Conservation (phyloP, 352 stramenopile genomes). For the Thalassiosira livingstoniorum region DNA sequence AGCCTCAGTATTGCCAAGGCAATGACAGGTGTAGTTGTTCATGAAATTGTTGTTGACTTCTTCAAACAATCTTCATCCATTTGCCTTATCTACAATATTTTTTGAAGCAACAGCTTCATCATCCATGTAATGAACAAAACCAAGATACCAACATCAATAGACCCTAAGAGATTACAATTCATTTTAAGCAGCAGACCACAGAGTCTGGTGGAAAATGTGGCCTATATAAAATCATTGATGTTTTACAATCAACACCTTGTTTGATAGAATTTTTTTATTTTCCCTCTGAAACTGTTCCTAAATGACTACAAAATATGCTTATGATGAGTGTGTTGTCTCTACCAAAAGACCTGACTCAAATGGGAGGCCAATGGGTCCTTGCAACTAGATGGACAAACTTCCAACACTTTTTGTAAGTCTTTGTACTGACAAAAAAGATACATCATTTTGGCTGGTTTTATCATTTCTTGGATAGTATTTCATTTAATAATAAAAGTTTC, state of each 20-base stretch:
- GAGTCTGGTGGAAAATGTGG: background rate
- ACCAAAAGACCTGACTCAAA: background rate
- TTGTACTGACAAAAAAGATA: conserved; percentile 2
- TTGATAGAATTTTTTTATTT: background rate
- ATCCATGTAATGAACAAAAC: conserved; percentile 16
- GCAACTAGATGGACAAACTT: background rate
- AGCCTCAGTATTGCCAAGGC: background rate
- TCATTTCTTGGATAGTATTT: background rate
- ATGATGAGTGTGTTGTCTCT: conserved; percentile 20
- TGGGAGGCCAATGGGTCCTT: background rate
- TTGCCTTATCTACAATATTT: background rate
- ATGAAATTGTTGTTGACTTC: background rate
- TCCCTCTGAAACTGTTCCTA: background rate
- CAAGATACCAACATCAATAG: background rate
- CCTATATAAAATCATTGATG: background rate
- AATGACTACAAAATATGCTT: conserved; percentile 8
- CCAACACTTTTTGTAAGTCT: background rate
- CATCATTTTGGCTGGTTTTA: background rate
- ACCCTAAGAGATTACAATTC: background rate
- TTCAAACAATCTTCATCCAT: conserved; percentile 1
- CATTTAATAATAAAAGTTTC: background rate
- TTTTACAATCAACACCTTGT: background rate
- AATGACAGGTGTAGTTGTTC: background rate
- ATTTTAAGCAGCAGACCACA: background rate
- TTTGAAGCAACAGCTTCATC: conserved; percentile 2